Base-by-base conservation (phyloP, 495 filamentous ascomycete genomes). In the Penicillium flavigenum region DNA sequence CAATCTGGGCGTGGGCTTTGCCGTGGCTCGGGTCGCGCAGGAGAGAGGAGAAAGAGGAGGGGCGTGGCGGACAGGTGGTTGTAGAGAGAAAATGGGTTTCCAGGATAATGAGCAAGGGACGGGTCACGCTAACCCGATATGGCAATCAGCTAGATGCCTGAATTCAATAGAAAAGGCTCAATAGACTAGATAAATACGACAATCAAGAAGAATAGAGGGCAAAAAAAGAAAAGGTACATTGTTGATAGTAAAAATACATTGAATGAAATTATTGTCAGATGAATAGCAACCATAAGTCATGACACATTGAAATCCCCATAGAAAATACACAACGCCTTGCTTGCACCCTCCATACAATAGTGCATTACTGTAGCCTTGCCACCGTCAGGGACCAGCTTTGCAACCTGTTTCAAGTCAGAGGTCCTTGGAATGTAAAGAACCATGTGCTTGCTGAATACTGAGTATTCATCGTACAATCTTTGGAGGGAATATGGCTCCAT, bases 301-400 rank as follows among this genome's bases (percentile, higher is more conserved):
- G 45, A 7, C 27, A 72, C 44, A 34, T 72, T 61, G 38, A 80
- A 83, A 27, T 72, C 70, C 3, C 82, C 82, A 51, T 80, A 82
- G 56, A 74, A 84, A 14, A 77, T 72, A 66, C 82, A 84, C 45
- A 84, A 54, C n/a, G 80, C 82, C 75, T 97, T 98, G 70, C 94
- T 96, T 4, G 89, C 88, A 9, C 91, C 90, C 54, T 89, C 79
- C 73, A 94, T 87, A 69, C 91, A 96, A 68, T 98, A 98, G 73
- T 98, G 94, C 47, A 90, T 82, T 26, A 92, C 86, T 19, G 88
- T 82, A 8, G 90, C 72, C 66, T 82, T 83, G 42, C 73, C 57
- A 16, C 70, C 79, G 10, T 76, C 69, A 47, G 83, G 78, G 2
- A 79, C 82, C 51, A 86, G 70, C 59, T 76, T 76, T 4, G 90